Percentiles rank a stretch among this genome's conserved stretches.
Evolutionary conservation across 164 flowering plant genomes (phyloP).

Genomic region (Kingdonia uniflora): DNA sequence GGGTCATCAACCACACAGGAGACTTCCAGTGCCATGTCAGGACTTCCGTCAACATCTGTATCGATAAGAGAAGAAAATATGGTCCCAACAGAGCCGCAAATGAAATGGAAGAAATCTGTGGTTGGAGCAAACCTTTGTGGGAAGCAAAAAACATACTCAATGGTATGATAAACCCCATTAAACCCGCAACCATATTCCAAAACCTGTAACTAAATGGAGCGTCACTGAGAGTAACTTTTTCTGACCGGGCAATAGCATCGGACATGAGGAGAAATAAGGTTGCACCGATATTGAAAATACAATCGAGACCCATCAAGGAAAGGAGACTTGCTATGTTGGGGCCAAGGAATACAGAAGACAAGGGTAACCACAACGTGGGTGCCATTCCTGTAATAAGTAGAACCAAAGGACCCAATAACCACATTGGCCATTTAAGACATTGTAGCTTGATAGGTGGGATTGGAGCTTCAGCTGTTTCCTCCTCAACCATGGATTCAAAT

Average conservation of each 20-base stretch:
- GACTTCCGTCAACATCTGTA: slow-evolving; percentile 75
- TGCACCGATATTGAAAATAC: slow-evolving; percentile 82
- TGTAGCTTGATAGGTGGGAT: slow-evolving; percentile 20
- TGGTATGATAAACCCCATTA: slow-evolving; percentile 54
- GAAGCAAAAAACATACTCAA: slow-evolving; percentile 36
- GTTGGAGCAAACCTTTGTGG: slow-evolving; percentile 48
- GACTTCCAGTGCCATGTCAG: slow-evolving; percentile 94
- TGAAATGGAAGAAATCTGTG: slow-evolving; percentile 48
- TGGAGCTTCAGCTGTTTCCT: slow-evolving; percentile 21
- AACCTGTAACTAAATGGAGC: slow-evolving; percentile 62
- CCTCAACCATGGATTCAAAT: slow-evolving; percentile 44
- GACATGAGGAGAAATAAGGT: slow-evolving; percentile 88
- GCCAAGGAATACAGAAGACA: slow-evolving; percentile 76
- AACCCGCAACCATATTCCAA: slow-evolving; percentile 68
- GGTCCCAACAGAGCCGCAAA: slow-evolving; percentile 63
- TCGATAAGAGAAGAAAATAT: slow-evolving; percentile 64
- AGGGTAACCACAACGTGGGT: slow-evolving; percentile 82
- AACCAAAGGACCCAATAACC: slow-evolving; percentile 79
- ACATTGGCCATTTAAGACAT: slow-evolving; percentile 70
- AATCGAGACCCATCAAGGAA: slow-evolving; percentile 78
- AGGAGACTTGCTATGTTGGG: slow-evolving; percentile 78
- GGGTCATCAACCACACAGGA: slow-evolving; percentile 87
- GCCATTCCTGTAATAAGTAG: slow-evolving; percentile 72
- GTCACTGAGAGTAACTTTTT: slow-evolving; percentile 21
- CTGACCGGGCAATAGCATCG: slow-evolving; percentile 62